These are phyloP conservation scores for Clitopilus hobsonii DNA, from an alignment of 768 basidiomycete species.

Conservation along the genomic window DNA sequence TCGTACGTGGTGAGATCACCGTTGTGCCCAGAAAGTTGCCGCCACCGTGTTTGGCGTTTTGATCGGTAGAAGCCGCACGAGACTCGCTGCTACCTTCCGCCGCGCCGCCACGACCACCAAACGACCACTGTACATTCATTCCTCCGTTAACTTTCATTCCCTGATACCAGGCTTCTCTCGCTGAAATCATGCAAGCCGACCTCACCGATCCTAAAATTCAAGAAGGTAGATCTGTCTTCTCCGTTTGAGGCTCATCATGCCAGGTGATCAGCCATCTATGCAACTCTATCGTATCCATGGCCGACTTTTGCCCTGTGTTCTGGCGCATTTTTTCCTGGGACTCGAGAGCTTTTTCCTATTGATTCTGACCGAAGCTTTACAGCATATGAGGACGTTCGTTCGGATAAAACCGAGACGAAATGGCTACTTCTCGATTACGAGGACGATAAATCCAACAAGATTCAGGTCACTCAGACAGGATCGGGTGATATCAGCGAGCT, in stretches of 20 bases:
- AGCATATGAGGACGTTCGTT: constrained; percentile 88
- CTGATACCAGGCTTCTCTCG: constrained; percentile 1
- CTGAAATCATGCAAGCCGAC: constrained; percentile 65
- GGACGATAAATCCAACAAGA: constrained; percentile 77
- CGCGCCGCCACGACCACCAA: too few species aligned
- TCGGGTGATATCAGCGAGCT: constrained; percentile 78
- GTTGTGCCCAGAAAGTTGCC: constrained; percentile 4
- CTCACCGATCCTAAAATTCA: constrained; percentile 66
- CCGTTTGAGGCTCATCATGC: constrained; percentile 8
- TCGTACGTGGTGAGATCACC: constrained; percentile 6
- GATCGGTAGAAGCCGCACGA: constrained; percentile 20
- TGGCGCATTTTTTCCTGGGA: background rate
- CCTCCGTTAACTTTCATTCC: constrained; percentile 1
- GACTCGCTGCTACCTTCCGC: constrained; percentile 1
- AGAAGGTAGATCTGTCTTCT: constrained; percentile 47
- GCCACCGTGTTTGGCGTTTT: constrained; percentile 1
- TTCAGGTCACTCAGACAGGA: constrained; percentile 74
- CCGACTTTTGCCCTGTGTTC: constrained; percentile 1
- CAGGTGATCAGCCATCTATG: background rate
- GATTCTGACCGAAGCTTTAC: too few species aligned
- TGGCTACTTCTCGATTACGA: constrained; percentile 92
- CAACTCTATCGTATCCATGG: constrained; percentile 6
- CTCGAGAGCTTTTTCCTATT: constrained; percentile 18
- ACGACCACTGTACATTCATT: background rate
- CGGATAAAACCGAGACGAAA: constrained; percentile 80